These are phyloP conservation scores for Margaritispora aquatica DNA, from an alignment of 495 filamentous ascomycete species.

Conservation along the genomic window DNA sequence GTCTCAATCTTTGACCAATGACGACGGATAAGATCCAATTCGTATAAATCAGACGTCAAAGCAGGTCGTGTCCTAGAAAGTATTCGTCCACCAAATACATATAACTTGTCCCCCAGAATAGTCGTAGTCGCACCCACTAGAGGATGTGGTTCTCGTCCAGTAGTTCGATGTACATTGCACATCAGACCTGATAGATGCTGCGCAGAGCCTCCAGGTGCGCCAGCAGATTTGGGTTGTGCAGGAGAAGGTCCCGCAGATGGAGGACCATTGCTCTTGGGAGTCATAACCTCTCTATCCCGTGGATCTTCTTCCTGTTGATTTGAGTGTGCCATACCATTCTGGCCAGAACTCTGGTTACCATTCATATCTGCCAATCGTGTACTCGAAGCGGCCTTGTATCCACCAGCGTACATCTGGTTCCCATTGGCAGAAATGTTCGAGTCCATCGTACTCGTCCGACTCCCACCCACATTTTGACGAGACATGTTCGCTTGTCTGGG, in stretches of 20 bases:
- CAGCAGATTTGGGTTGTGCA: constrained; percentile 28
- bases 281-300: constrained; percentile 35
- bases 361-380: constrained; percentile 35
- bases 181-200: constrained; percentile 77
- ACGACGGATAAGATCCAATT: constrained; percentile 81
- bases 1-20: constrained; percentile 91
- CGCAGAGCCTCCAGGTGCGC: constrained; percentile 36
- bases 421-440: constrained; percentile 43
- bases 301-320: constrained; percentile 34
- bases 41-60: constrained; percentile 83
- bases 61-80: constrained; percentile 72
- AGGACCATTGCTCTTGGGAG: constrained; percentile 43
- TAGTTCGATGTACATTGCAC: constrained; percentile 88
- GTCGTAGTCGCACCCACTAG: constrained; percentile 94
- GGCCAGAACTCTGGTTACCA: constrained; percentile 44
- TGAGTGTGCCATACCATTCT: constrained; percentile 29
- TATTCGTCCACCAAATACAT: constrained; percentile 89
- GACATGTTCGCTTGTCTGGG: constrained; percentile 20
- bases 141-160: constrained; percentile 83
- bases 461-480: constrained; percentile 26
- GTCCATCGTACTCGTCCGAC: constrained; percentile 54
- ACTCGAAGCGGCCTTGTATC: constrained; percentile 20
- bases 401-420: constrained; percentile 33
- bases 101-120: constrained; percentile 87
- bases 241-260: constrained; percentile 41